Evolutionary conservation across 768 basidiomycete genomes (phyloP), one percentile per base, ranked within the genome.

Genomic region (Termitomyces sp.): DNA sequence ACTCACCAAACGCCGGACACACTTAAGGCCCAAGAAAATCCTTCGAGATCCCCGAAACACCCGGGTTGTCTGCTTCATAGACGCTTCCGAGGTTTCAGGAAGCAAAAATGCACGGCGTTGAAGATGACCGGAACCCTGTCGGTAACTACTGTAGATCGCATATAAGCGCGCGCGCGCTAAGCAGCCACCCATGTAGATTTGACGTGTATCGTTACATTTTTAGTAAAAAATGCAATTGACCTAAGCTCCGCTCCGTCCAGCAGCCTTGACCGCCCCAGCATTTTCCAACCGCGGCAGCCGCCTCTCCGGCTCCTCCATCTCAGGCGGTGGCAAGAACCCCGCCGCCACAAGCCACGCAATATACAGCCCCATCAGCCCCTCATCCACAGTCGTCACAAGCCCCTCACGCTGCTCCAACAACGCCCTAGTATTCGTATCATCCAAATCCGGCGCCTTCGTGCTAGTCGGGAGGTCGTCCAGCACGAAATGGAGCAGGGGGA

Each of bases 381-480:
- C 84, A 51, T 85, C 83, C 39, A 98, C 94, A 0, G 92, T 92
- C 61, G 71, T 74, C 16, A 73, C 74, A 36, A 64, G 66, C 58
- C 67, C 71, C 2, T 61, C 66, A 67, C 81, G 70, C 63, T 79
- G 72, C 26, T 64, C 65, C 46, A 92, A 71, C 42, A 98, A 68
- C 12, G 79, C 76, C n/a, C 71, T 72, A 18, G 93, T 95, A 69
- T 96, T 97, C 22, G 79, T 69, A 67, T 97, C 92, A 67, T 96
- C 91, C 49, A 98, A 76, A 61, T 90, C 88, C 2, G 97, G 92
- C 0, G 94, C 85, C 71, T 95, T 97, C 26, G 96, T 98, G 67
- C 90, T 93, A 26, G 95, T 97, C 5, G 97, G 97, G 20, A 99
- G 79, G 71, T 99, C 97, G 68, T 98, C 97, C 31, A 99, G 76